Conservation (phyloP, 2,329 filamentous ascomycete genomes). For the Achaetomium macrosporum region DNA sequence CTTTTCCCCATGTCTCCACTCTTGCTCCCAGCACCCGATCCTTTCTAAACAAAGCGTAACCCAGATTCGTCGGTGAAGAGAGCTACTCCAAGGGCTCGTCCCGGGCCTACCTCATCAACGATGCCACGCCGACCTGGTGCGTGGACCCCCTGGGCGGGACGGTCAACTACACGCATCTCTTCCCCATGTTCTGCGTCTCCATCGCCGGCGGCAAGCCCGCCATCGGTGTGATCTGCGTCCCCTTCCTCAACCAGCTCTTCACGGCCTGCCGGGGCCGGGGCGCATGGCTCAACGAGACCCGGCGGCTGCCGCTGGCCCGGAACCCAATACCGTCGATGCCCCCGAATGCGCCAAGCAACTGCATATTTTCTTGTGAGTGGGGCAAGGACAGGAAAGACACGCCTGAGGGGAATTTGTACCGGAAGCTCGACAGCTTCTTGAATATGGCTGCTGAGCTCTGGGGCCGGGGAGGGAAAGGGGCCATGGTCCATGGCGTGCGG, state of each 20-base stretch:
- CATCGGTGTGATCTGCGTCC: slow-evolving; percentile 67
- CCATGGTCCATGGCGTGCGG: slow-evolving; percentile 72
- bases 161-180: slow-evolving; percentile 75
- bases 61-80: slow-evolving; percentile 71
- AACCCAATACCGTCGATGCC: slow-evolving; percentile 60
- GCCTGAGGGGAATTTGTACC: slow-evolving; percentile 60
- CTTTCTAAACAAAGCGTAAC: neutral
- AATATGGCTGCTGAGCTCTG: slow-evolving; percentile 66
- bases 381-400: slow-evolving; percentile 67
- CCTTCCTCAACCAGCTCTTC: slow-evolving; percentile 64
- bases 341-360: slow-evolving; percentile 57
- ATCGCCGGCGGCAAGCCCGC: slow-evolving; percentile 58
- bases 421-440: slow-evolving; percentile 69
- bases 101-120: slow-evolving; percentile 60
- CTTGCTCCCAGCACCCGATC: neutral
- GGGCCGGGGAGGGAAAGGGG: slow-evolving; percentile 58
- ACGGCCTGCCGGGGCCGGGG: slow-evolving; percentile 60
- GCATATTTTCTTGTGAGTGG: slow-evolving; percentile 72
- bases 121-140: slow-evolving; percentile 61
- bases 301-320: slow-evolving; percentile 56
- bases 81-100: slow-evolving; percentile 64
- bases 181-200: slow-evolving; percentile 76
- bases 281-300: slow-evolving; percentile 62
- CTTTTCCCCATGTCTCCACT: neutral
- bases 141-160: slow-evolving; percentile 75